phyloP scores from a whole-genome alignment of 495 filamentous ascomycete genomes.

The Cryomyces antarcticus region DNA sequence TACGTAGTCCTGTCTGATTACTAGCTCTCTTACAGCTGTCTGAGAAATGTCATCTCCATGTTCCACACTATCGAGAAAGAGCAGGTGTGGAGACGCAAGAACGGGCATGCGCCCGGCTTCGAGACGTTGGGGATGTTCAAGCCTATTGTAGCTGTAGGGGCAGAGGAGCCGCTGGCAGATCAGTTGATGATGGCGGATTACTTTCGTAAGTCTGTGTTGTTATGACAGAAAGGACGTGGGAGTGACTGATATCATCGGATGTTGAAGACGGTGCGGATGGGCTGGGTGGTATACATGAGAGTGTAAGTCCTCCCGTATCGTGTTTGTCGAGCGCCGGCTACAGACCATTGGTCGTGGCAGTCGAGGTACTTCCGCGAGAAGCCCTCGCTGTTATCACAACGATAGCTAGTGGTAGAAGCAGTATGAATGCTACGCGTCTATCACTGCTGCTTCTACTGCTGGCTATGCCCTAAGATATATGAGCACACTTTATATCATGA shows the following conservation, averaged over 20 bases:
- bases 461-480: too few species aligned
- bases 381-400: too few species aligned
- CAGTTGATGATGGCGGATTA: slow-evolving; percentile 71
- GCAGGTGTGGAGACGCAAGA: slow-evolving; percentile 55
- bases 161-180: slow-evolving; percentile 66
- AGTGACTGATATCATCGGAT: slow-evolving; percentile 1
- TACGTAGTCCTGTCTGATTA: background rate
- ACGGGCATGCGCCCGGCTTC: slow-evolving; percentile 46
- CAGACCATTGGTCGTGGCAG: too few species aligned
- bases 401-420: too few species aligned
- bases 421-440: too few species aligned
- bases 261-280: slow-evolving; percentile 68
- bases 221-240: background rate
- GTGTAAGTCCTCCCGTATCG: slow-evolving; percentile 24
- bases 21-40: slow-evolving; percentile 33
- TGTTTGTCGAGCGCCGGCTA: background rate
- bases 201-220: slow-evolving; percentile 45
- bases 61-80: slow-evolving; percentile 89
- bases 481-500: too few species aligned
- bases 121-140: slow-evolving; percentile 42
- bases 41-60: slow-evolving; percentile 75
- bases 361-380: too few species aligned
- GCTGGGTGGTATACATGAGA: slow-evolving; percentile 70
- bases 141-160: slow-evolving; percentile 72
- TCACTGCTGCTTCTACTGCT: too few species aligned